Evolutionary conservation across 768 basidiomycete species (phyloP), one percentile per base, ranked within the genome.

Genomic region (Amanita muscaria): DNA sequence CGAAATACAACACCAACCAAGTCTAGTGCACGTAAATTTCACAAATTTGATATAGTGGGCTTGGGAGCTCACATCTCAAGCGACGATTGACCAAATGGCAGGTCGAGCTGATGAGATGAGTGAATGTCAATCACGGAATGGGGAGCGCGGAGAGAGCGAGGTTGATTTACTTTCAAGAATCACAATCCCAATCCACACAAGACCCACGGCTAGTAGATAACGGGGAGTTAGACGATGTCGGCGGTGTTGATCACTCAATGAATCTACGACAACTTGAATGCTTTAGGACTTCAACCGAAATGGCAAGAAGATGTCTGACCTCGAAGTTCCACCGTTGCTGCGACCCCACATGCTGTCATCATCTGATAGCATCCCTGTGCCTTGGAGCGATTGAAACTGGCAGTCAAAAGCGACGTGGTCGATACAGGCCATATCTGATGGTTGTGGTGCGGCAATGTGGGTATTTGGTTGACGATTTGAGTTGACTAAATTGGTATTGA

Each of bases 381-480:
- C 5, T 22, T 44, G 42, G 10, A 44, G 34, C 15, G 21, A 14
- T 16, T n/a, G 32, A 37, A 35, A 36, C 43, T 37, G 43, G 18
- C 32, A 27, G n/a, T 29, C 16, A 4, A 38, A 31, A 4, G 25
- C 15, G 15, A 15, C 25, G 19, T 30, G 16, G 19, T 39, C 36
- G 14, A 46, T 23, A 4, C 16, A 15, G 14, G 25, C n/a, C n/a
- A 25, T 18, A 24, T 21, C 16, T 19, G 36, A 21, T 16, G 21
- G n/a, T n/a, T n/a, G 9, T 15, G 19, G 34, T 11, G 36, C 23
- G 11, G 16, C n/a, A 5, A 31, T 11, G 15, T 19, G 21, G 29
- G 21, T 24, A 37, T 35, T 27, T 12, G 22, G 10, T 15, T n/a
- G 38, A 11, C 19, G 32, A 12, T 31, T 22, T 21, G 21, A n/a